phyloP scores from a whole-genome alignment of 352 stramenopile genomes.

The Thraustochytrium striatum region DNA sequence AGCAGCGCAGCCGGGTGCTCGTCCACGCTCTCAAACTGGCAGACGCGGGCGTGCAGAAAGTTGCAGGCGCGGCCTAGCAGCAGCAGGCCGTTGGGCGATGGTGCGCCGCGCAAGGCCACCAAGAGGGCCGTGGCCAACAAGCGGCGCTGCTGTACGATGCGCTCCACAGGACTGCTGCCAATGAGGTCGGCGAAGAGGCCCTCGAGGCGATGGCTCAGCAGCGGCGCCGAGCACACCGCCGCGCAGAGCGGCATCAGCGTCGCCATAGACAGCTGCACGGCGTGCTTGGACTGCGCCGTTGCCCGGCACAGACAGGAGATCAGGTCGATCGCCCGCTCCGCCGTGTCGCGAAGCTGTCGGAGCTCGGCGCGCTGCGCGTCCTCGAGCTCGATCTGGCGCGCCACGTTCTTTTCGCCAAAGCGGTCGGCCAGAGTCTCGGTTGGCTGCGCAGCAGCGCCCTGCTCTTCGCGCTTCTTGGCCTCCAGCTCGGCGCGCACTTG shows the following conservation, averaged over 20 bases:
- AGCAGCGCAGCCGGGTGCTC: background rate
- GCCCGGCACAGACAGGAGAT: background rate
- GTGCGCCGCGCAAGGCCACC: constrained; percentile 24
- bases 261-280: background rate
- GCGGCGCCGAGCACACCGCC: constrained; percentile 5
- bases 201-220: background rate
- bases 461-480: constrained; percentile 15
- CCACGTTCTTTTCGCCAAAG: constrained; percentile 33
- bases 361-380: background rate
- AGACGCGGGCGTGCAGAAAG: background rate
- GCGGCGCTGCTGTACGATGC: too few species aligned
- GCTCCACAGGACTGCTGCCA: background rate
- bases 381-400: constrained; percentile 12
- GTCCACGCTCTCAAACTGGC: background rate
- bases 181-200: background rate
- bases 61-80: constrained; percentile 16
- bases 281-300: background rate
- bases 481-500: constrained; percentile 42
- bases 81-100: background rate
- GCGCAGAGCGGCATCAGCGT: background rate
- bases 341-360: background rate
- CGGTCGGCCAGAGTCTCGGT: background rate
- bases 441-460: background rate
- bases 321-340: background rate
- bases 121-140: constrained; percentile 21